Evolutionary conservation across 2,329 filamentous ascomycete genomes (phyloP), one percentile per base, ranked within the genome.

Genomic region (Curvularia sp.): DNA sequence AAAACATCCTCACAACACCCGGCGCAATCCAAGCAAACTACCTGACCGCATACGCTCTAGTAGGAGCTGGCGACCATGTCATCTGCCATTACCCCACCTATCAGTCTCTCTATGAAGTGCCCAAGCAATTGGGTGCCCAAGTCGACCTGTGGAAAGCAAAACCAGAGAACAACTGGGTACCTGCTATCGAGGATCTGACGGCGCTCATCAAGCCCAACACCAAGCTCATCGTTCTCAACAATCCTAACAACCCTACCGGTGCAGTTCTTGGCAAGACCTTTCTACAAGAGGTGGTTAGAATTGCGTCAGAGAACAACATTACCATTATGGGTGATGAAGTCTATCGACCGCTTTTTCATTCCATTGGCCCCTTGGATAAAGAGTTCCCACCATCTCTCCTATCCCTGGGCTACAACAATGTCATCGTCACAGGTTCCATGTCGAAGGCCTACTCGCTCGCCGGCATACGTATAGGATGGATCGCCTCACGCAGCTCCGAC

Each of bases 11-110:
- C 52, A 87, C 94, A 57, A 92, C 91, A 0, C 86, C 89, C 28
- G 93, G 93, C 9, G 92, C 91, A 13, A 96, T 96, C 49, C 83
- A 86, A 5, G 92, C 92, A n/a, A 96, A 96, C 71, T 91, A 92
- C 67, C 79, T 95, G n/a, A 79, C 88, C 2, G 83, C 95, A 7
- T 93, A 93, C 74, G 82, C 88, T 1, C 80, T 95, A 6, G 73
- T 95, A 2, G 85, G 86, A 0, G 85, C 87, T 0, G 90, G 88
- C 0, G 91, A 96, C 71, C 92, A 96, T 81, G 89, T 94, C 46
- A 84, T 96, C 57, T 95, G 91, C 70, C 90, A 95, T 57, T 91
- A 93, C 72, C 92, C 93, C 12, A 94, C 91, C 0, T 96, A 77
- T 69, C 91, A 95, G 74, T 91, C 95, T 68, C 83, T 96, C 1